Evolutionary conservation across 305 asterid species (phyloP).

Genomic region (Euphrasia arctica): DNA sequence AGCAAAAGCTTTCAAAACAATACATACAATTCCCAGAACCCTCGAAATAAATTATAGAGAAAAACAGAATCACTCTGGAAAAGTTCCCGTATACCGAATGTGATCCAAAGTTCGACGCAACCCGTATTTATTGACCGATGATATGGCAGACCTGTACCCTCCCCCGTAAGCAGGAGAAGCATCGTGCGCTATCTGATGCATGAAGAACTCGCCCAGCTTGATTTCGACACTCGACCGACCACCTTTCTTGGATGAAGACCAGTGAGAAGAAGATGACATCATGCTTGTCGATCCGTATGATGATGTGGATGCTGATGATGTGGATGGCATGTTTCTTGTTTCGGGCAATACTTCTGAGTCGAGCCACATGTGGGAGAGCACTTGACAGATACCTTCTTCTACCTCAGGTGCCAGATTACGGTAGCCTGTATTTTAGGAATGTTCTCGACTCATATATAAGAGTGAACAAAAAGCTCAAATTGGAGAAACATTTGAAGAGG

Average conservation of each 20-base stretch:
- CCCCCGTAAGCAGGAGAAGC: slow-evolving; percentile 92
- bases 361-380: slow-evolving; percentile 86
- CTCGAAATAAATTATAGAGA: not conserved
- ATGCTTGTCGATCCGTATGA: not conserved
- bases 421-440: slow-evolving; percentile 42
- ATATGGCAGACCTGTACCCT: slow-evolving; percentile 82
- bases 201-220: slow-evolving; percentile 82
- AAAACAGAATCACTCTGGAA: slow-evolving; percentile 43
- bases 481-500: not conserved
- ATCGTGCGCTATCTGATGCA: slow-evolving; percentile 86
- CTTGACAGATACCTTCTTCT: slow-evolving; percentile 97
- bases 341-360: slow-evolving; percentile 73
- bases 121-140: slow-evolving; percentile 77
- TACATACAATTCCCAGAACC: not conserved
- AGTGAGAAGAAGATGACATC: slow-evolving; percentile 56
- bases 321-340: slow-evolving; percentile 29
- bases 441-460: too few species aligned
- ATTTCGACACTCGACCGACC: slow-evolving; percentile 61
- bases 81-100: slow-evolving; percentile 55
- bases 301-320: slow-evolving; percentile 31
- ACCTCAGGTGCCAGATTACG: slow-evolving; percentile 72
- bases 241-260: slow-evolving; percentile 67
- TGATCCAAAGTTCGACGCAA: slow-evolving; percentile 73
- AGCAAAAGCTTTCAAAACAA: not conserved
- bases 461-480: too few species aligned